Base-by-base conservation (phyloP, 805 yeast species). In the Torulaspora maleeae region DNA sequence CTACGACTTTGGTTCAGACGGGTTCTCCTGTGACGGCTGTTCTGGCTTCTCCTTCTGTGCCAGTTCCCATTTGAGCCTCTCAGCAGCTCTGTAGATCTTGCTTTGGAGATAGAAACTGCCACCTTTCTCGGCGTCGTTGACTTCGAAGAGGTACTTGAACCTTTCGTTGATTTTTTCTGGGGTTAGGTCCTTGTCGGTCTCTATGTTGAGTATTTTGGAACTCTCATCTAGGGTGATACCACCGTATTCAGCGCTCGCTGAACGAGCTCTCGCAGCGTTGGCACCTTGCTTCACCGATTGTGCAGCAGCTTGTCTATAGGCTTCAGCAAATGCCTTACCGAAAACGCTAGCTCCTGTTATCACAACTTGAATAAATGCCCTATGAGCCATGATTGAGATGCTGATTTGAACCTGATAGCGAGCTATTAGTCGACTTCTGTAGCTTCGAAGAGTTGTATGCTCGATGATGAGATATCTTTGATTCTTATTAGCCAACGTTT, bases 321-420 rank as follows among this genome's bases (percentile, higher is more conserved):
- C 98, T 65, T 89, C 95, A n/a, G 88, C 76, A 65, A 93, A 93
- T 0, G 99, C 99, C 56, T 86, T 79, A 46, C 98, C 97, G 62
- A 93, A 89, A 25, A 91, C 98, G 56, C 87, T 83, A 4, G 97
- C 95, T 46, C 98, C 98, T 8, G 98, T 90, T 60, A 90, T 78
- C 39, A 89, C 76, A 52, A 93, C 96, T 67, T 86, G 91, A 53
- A 86, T 87, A 44, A 91, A 62, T 47, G 95, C 76, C 73, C 97
- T 80, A 67, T 93, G 96, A 51, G 99, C 98, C 97, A 67, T 63
- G 3, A 20, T 37, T 32, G 4, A 5, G 19, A 17, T 7, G 20
- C 2, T 11, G 19, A 32, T 32, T 2, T n/a, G n/a, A 11, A 27
- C 6, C 15, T 11, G 30, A 8, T 12, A 16, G 22, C 2, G 13